phyloP scores from a whole-genome alignment of 306 rosid species.

The Castanea sativa region DNA sequence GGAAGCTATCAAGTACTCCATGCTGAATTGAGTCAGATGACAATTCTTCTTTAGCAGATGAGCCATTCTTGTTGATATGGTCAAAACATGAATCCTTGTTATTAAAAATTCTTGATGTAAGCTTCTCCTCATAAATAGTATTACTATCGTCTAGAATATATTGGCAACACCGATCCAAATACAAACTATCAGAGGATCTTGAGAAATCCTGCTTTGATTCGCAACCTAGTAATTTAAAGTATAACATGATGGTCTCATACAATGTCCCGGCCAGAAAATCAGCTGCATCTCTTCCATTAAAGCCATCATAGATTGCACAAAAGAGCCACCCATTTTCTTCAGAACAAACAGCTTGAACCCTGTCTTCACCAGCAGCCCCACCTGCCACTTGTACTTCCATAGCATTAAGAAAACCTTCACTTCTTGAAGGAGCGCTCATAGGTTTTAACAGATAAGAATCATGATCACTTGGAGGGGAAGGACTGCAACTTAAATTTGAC shows the following conservation, averaged over 20 bases:
- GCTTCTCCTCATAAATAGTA: constrained; percentile 24
- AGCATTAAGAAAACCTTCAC: constrained; percentile 74
- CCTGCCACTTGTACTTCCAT: constrained; percentile 94
- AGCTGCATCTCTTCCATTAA: constrained; percentile 98
- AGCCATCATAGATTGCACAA: constrained; percentile 96
- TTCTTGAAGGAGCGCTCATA: constrained; percentile 54
- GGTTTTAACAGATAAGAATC: constrained; percentile 61
- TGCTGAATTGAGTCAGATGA: constrained; percentile 40
- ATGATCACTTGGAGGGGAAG: constrained; percentile 56
- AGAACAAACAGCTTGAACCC: constrained; percentile 98
- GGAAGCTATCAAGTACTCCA: constrained; percentile 71
- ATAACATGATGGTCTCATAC: constrained; percentile 73
- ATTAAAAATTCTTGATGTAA: constrained; percentile 17
- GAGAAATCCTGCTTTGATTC: constrained; percentile 46
- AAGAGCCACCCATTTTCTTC: constrained; percentile 98
- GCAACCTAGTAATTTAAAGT: constrained; percentile 58
- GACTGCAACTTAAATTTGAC: constrained; percentile 86
- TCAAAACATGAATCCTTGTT: constrained; percentile 23
- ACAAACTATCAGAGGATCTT: constrained; percentile 23
- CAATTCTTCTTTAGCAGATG: constrained; percentile 24
- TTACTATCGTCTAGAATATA: constrained; percentile 26
- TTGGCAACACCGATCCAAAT: constrained; percentile 36
- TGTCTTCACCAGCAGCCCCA: constrained; percentile 99
- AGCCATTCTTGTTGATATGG: constrained; percentile 25
- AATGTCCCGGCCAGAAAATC: constrained; percentile 95